phyloP scores from a whole-genome alignment of 345 rosid genomes.

The Eucalyptus coolabah region DNA sequence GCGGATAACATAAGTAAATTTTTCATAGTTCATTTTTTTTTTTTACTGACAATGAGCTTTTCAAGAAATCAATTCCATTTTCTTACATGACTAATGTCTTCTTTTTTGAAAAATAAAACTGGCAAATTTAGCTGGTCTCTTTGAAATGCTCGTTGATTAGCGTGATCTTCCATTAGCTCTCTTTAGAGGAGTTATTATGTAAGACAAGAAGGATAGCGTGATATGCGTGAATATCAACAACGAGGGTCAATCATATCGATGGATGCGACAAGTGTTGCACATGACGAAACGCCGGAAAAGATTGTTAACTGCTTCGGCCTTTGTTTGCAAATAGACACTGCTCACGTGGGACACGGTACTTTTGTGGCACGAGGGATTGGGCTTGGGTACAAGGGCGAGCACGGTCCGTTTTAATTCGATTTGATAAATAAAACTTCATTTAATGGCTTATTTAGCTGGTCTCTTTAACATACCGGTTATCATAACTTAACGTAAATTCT shows the following conservation, averaged over 20 bases:
- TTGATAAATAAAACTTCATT: background rate
- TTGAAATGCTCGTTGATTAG: background rate
- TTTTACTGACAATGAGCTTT: background rate
- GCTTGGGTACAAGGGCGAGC: background rate
- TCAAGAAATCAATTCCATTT: background rate
- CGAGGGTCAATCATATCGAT: background rate
- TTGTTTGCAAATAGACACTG: background rate
- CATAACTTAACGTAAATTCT: background rate
- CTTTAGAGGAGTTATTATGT: background rate
- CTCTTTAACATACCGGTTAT: background rate
- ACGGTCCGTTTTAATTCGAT: fast-evolving
- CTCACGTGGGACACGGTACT: background rate
- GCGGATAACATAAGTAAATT: background rate
- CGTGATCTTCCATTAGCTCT: too few species aligned
- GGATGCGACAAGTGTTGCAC: background rate
- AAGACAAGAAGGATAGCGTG: background rate
- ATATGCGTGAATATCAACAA: background rate
- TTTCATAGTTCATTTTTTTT: background rate
- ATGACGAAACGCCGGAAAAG: background rate
- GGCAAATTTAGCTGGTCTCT: background rate
- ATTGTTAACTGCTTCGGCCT: background rate
- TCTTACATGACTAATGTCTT: background rate
- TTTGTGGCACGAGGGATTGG: background rate
- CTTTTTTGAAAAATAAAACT: background rate
- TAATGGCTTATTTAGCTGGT: background rate